Evolutionary conservation across 352 stramenopile genomes (phyloP).

Genomic region (Pythium rhizo-oryzae): DNA sequence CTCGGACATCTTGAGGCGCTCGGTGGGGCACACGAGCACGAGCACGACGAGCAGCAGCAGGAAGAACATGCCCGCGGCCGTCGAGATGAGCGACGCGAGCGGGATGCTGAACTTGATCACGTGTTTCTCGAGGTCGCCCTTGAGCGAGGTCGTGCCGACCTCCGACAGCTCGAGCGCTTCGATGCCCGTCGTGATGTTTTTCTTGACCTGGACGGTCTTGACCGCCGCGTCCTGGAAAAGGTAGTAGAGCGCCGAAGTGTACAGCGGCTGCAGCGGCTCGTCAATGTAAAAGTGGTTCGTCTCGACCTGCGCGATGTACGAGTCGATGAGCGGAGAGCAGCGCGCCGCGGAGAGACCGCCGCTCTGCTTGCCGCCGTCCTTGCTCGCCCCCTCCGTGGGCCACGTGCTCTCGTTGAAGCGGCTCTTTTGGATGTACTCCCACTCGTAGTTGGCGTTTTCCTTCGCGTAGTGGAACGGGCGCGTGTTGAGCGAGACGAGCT

Average conservation of each 20-base stretch:
- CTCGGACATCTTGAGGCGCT: constrained; percentile 36
- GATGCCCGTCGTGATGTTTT: constrained; percentile 14
- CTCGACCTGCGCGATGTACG: constrained; percentile 23
- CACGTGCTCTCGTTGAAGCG: constrained; percentile 8
- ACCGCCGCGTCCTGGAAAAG: constrained; percentile 27
- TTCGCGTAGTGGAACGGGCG: constrained; percentile 25
- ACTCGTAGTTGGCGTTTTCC: constrained; percentile 25
- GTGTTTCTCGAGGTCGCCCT: constrained; percentile 22
- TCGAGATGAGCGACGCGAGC: constrained; percentile 40
- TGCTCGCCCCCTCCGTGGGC: not conserved
- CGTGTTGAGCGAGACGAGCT: constrained; percentile 28
- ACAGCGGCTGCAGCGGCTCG: constrained; percentile 17
- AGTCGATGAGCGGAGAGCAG: constrained; percentile 26
- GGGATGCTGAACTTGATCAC: constrained; percentile 30
- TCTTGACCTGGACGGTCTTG: constrained; percentile 22
- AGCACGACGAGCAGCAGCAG: constrained; percentile 35
- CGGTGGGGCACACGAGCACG: constrained; percentile 33
- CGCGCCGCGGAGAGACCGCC: not conserved
- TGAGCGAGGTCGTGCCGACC: constrained; percentile 22
- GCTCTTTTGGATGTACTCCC: constrained; percentile 35
- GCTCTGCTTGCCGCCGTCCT: not conserved
- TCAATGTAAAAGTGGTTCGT: constrained; percentile 27
- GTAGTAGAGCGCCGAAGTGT: constrained; percentile 29
- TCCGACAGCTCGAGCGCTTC: constrained; percentile 12
- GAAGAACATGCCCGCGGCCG: constrained; percentile 41